These are phyloP conservation scores for Lepiota venenata DNA, from an alignment of 768 basidiomycete genomes.

Conservation along the genomic window DNA sequence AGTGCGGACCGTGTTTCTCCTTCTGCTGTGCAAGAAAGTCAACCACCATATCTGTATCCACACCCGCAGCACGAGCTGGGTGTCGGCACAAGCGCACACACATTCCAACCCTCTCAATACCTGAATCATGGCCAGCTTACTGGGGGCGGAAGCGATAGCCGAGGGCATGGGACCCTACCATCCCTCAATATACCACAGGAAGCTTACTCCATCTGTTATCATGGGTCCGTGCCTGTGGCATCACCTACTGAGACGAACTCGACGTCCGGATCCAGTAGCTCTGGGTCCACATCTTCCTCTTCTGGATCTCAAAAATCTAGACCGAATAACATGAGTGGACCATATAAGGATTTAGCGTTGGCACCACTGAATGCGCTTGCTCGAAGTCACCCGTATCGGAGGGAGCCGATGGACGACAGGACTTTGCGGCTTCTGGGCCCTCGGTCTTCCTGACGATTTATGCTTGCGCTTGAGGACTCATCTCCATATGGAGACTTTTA, in stretches of 20 bases:
- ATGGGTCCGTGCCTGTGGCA: constrained; percentile 10
- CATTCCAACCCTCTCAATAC: constrained; percentile 1
- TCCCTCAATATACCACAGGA: constrained; percentile 11
- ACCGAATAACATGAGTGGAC: background rate
- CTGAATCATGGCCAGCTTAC: background rate
- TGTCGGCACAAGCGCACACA: background rate
- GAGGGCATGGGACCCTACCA: constrained; percentile 3
- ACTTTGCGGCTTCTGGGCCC: constrained; percentile 46
- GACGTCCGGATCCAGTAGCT: background rate
- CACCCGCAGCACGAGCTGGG: background rate
- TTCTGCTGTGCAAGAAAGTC: background rate
- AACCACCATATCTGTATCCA: background rate
- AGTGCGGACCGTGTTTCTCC: background rate
- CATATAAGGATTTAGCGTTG: constrained; percentile 36
- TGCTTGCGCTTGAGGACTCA: background rate
- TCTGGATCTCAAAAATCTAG: background rate
- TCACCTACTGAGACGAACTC: constrained; percentile 1
- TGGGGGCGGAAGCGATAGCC: background rate
- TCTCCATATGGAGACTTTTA: background rate
- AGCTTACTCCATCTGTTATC: constrained; percentile 12
- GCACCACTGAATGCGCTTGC: constrained; percentile 56
- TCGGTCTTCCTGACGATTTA: constrained; percentile 15
- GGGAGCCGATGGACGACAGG: constrained; percentile 61
- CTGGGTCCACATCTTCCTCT: background rate
- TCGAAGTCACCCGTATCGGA: constrained; percentile 52